phyloP scores from a whole-genome alignment of 2,329 filamentous ascomycete genomes.

The Colletotrichum euphorbiae region DNA sequence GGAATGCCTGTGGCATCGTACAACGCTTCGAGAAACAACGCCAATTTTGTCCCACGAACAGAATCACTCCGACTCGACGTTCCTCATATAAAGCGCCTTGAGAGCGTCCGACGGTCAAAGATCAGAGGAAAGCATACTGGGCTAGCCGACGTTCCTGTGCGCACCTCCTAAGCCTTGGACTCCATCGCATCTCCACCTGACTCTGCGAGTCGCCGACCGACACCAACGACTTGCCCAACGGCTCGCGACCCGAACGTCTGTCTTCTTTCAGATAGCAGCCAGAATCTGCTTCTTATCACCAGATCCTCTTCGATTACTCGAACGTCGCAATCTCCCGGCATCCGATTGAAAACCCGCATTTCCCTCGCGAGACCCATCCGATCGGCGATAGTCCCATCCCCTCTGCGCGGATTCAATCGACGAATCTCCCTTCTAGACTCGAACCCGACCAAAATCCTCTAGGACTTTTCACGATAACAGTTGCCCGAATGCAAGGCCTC shows the following conservation, averaged over 20 bases:
- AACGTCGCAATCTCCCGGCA: not conserved
- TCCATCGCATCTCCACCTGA: conserved; percentile 34
- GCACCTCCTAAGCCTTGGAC: conserved; percentile 24
- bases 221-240: conserved; percentile 18
- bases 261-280: not conserved
- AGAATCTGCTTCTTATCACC: not conserved
- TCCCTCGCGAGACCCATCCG: conserved; percentile 12
- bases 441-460: not conserved
- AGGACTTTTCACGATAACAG: conserved; percentile 20
- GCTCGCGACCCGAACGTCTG: conserved; percentile 2
- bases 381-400: conserved; percentile 16
- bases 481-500: conserved; percentile 40
- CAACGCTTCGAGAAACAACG: conserved; percentile 8
- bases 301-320: not conserved
- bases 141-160: conserved; percentile 2
- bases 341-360: conserved; percentile 7
- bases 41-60: conserved; percentile 3
- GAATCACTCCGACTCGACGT: not conserved
- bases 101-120: not conserved
- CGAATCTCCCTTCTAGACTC: conserved; percentile 1
- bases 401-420: conserved; percentile 19
- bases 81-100: not conserved
- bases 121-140: not conserved
- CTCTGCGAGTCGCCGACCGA: conserved; percentile 26
- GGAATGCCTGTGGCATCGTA: conserved; percentile 9